A percentile compares a stretch with the other conserved stretches of the same genome.
Evolutionary conservation across 208 protist species (phyloP).

Genomic region (Trypanosoma brucei): DNA sequence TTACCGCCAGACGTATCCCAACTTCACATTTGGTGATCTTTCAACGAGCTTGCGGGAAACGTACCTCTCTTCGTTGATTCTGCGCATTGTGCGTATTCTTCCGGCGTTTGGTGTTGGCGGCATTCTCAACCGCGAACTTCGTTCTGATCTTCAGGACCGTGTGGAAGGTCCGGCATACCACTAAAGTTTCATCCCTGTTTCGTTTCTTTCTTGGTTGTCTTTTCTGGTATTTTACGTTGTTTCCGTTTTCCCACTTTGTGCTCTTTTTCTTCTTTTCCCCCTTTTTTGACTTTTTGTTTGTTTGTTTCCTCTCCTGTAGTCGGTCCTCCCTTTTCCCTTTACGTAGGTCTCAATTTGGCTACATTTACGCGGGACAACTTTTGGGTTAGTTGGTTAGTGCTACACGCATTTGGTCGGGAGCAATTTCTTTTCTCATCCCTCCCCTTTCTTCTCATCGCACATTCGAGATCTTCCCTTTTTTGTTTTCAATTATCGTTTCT

Average conservation of each 20-base stretch:
- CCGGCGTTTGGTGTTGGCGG: slow-evolving; percentile 78
- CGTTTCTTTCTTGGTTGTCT: background rate
- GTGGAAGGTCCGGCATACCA: slow-evolving; percentile 33
- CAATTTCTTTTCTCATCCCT: no score
- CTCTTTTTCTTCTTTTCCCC: no score
- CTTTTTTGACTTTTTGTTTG: background rate
- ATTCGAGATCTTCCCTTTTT: no score
- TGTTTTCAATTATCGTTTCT: no score
- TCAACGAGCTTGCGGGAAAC: slow-evolving; percentile 50
- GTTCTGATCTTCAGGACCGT: slow-evolving; percentile 59
- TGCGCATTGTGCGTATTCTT: slow-evolving; percentile 81
- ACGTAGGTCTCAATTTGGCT: no score
- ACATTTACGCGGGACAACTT: no score
- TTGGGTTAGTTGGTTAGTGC: no score
- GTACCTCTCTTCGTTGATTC: slow-evolving; percentile 66
- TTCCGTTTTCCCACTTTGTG: no score
- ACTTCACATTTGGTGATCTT: slow-evolving; percentile 60
- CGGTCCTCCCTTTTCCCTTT: no score
- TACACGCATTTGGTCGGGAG: no score
- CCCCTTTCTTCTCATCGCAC: no score
- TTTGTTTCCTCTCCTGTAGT: background rate
- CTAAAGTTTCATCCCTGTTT: background rate
- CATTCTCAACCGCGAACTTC: slow-evolving; percentile 82
- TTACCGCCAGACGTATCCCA: slow-evolving; percentile 82
- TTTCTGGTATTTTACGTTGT: no score